phyloP scores from a whole-genome alignment of 345 rosid genomes.

The Hypericum perforatum region DNA sequence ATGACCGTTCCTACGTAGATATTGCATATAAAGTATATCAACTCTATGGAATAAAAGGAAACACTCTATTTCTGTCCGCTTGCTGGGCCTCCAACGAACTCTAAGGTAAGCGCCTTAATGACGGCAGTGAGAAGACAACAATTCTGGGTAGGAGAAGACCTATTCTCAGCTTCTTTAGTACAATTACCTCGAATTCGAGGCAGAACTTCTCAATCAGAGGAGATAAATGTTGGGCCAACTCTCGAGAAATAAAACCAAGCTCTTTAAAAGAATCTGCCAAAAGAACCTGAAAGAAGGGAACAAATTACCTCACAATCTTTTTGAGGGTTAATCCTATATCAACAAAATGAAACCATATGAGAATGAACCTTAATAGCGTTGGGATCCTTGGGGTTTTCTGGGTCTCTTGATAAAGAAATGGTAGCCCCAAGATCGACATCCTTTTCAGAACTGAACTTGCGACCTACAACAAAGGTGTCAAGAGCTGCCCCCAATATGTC shows the following conservation, averaged over 20 bases:
- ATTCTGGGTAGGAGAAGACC: background rate
- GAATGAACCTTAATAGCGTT: conserved; percentile 64
- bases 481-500: conserved; percentile 29
- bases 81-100: no score
- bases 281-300: conserved; percentile 45
- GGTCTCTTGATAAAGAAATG: conserved; percentile 59
- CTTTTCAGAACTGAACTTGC: conserved; percentile 57
- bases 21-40: no score
- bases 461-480: conserved; percentile 78
- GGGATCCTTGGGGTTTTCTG: conserved; percentile 56
- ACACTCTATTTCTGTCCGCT: no score
- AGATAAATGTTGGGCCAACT: conserved; percentile 55
- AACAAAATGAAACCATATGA: conserved; percentile 7
- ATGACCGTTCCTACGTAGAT: no score
- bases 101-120: no score
- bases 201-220: conserved; percentile 52
- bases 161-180: background rate
- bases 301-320: background rate
- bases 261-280: conserved; percentile 37
- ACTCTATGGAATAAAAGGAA: no score
- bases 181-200: conserved; percentile 55
- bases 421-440: conserved; percentile 34
- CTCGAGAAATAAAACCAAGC: conserved; percentile 82
- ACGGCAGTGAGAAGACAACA: no score
- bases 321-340: conserved; percentile 1